phyloP scores from a whole-genome alignment of 164 flowering plant species.

The Vitis rupestris region DNA sequence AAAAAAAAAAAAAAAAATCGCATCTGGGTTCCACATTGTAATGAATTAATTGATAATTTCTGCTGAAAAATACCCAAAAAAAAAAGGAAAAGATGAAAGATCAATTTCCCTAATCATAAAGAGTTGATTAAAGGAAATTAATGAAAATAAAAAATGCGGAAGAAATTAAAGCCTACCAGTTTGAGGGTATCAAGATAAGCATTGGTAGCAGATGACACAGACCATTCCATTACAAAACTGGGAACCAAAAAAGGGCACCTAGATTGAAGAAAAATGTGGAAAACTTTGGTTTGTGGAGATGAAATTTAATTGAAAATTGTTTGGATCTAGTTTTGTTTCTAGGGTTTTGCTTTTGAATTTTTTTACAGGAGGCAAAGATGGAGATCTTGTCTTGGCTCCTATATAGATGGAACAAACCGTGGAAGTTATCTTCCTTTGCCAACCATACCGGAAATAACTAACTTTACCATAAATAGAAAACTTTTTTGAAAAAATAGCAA shows the following conservation, averaged over 20 bases:
- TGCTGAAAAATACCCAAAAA: neutral
- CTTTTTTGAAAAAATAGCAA: too few species aligned
- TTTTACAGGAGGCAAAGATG: neutral
- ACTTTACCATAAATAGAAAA: neutral
- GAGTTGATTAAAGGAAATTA: neutral
- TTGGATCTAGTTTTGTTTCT: too few species aligned
- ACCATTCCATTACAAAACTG: constrained; percentile 40
- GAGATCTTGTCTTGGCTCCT: too few species aligned
- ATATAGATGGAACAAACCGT: neutral
- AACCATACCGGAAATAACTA: neutral
- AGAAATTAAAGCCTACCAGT: constrained; percentile 29
- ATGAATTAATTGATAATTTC: neutral
- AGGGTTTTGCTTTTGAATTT: neutral
- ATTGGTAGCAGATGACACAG: constrained; percentile 44
- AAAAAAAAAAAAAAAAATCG: too few species aligned
- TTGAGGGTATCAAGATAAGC: constrained; percentile 56
- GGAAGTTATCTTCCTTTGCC: neutral
- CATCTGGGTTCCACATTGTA: too few species aligned
- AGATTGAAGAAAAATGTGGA: neutral
- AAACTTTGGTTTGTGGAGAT: too few species aligned
- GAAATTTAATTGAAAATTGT: too few species aligned
- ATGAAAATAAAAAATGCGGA: neutral
- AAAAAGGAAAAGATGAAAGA: too few species aligned
- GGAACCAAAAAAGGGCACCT: too few species aligned
- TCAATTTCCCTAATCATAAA: too few species aligned